phyloP scores from a whole-genome alignment of 2,329 filamentous ascomycete species.

The Penicillium hordei region DNA sequence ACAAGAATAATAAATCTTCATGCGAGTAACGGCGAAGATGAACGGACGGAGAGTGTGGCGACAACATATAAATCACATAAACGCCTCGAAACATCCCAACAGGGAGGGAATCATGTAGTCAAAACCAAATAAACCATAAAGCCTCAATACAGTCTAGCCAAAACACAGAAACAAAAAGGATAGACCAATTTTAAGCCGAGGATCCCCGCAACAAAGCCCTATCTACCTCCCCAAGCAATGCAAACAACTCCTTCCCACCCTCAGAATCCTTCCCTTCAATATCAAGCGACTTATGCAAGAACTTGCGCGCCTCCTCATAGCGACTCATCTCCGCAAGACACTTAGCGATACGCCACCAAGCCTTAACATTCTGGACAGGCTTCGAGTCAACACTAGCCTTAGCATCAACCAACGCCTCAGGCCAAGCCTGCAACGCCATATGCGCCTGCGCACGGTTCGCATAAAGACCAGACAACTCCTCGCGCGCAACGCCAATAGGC shows the following conservation, averaged over 20 bases:
- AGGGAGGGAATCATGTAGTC: conserved; percentile 5
- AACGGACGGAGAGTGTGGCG: too few species aligned
- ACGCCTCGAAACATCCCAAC: conserved; percentile 2
- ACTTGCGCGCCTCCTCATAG: conserved; percentile 75
- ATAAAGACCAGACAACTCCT: conserved; percentile 78
- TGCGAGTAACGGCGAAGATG: too few species aligned
- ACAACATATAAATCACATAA: conserved; percentile 1
- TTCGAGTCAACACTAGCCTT: conserved; percentile 86
- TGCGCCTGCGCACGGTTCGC: conserved; percentile 87
- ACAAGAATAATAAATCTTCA: too few species aligned
- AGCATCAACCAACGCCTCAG: conserved; percentile 82
- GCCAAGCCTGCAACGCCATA: conserved; percentile 77
- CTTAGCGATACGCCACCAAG: conserved; percentile 84
- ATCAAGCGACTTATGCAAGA: conserved; percentile 75
- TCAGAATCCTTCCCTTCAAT: conserved; percentile 65
- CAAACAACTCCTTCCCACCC: conserved; percentile 56
- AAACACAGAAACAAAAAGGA: not conserved
- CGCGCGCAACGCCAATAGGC: conserved; percentile 74
- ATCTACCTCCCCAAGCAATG: conserved; percentile 60
- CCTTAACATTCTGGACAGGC: conserved; percentile 84
- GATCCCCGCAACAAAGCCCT: conserved; percentile 57
- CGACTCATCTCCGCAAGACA: conserved; percentile 90
- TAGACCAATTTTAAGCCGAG: not conserved
- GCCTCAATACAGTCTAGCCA: not conserved
- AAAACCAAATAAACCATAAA: not conserved